These are phyloP conservation scores for Panicum virgatum DNA, from an alignment of 202 grass and related monocot species.

Conservation along the genomic window DNA sequence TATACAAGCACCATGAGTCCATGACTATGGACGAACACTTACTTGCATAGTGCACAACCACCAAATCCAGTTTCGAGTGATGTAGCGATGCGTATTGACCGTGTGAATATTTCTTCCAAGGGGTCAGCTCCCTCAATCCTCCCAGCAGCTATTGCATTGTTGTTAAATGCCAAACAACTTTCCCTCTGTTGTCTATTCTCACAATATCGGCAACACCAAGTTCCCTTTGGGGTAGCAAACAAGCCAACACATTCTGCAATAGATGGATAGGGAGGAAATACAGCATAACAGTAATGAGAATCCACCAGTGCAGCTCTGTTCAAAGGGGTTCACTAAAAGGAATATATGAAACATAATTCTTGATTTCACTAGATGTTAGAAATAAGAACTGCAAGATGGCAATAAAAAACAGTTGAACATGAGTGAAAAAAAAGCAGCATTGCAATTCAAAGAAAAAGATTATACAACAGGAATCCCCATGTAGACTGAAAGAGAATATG, in stretches of 20 bases:
- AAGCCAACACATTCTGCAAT: slow-evolving; percentile 81
- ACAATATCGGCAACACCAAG: slow-evolving; percentile 89
- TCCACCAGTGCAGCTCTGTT: neutral
- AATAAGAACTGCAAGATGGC: slow-evolving; percentile 13
- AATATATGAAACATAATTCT: slow-evolving; percentile 8
- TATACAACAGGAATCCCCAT: slow-evolving; percentile 3
- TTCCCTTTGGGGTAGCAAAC: slow-evolving; percentile 51
- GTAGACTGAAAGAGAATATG: too few relatives aligned
- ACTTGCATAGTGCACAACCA: slow-evolving; percentile 90
- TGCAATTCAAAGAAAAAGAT: neutral
- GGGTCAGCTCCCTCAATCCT: slow-evolving; percentile 77
- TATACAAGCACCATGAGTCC: slow-evolving; percentile 7
- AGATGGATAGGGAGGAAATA: neutral
- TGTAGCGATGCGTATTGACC: slow-evolving; percentile 73
- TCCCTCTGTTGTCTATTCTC: slow-evolving; percentile 77
- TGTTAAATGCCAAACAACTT: slow-evolving; percentile 65
- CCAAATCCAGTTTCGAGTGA: slow-evolving; percentile 63
- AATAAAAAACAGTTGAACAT: slow-evolving; percentile 20
- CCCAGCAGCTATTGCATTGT: slow-evolving; percentile 81
- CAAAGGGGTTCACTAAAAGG: slow-evolving; percentile 5
- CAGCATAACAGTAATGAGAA: neutral
- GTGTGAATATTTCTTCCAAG: slow-evolving; percentile 84
- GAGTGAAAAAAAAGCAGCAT: slow-evolving; percentile 18
- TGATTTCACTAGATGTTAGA: neutral
- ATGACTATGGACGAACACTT: slow-evolving; percentile 37